A percentile compares a stretch with the other conserved stretches of the same genome.
Conservation (phyloP, 768 basidiomycete species). For the Lanmaoa rubissima region DNA sequence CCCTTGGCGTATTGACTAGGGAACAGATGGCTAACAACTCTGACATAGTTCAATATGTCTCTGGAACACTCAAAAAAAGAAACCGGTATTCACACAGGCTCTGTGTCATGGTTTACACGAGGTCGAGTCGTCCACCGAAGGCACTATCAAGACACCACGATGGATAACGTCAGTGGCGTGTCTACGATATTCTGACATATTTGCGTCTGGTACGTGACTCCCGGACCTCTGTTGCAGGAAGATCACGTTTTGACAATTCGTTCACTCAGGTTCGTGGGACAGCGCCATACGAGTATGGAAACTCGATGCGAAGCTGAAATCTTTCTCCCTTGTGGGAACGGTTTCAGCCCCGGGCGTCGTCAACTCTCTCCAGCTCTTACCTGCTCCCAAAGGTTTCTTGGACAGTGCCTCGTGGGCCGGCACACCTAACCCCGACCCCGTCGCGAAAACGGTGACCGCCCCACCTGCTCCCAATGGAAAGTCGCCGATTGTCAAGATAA, state of each 20-base stretch:
- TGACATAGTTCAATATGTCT: constrained; percentile 71
- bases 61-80: constrained; percentile 93
- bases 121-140: constrained; percentile 68
- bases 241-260: constrained; percentile 2
- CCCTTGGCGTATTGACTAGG: background rate
- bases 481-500: constrained; percentile 26
- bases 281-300: constrained; percentile 90
- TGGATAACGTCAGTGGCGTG: constrained; percentile 89
- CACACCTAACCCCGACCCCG: background rate
- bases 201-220: constrained; percentile 72
- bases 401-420: constrained; percentile 45
- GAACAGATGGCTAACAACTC: background rate
- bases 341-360: constrained; percentile 75
- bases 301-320: constrained; percentile 73
- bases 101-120: constrained; percentile 87
- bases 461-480: background rate
- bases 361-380: constrained; percentile 84
- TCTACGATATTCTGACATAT: constrained; percentile 85
- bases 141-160: constrained; percentile 70
- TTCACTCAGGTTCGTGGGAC: constrained; percentile 83
- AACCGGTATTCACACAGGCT: constrained; percentile 83
- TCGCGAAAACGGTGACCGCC: background rate
- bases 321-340: constrained; percentile 65
- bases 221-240: background rate
- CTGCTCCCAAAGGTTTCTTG: constrained; percentile 43